These are phyloP conservation scores for Quercus mongolica DNA, from an alignment of 306 rosid genomes.

Conservation along the genomic window DNA sequence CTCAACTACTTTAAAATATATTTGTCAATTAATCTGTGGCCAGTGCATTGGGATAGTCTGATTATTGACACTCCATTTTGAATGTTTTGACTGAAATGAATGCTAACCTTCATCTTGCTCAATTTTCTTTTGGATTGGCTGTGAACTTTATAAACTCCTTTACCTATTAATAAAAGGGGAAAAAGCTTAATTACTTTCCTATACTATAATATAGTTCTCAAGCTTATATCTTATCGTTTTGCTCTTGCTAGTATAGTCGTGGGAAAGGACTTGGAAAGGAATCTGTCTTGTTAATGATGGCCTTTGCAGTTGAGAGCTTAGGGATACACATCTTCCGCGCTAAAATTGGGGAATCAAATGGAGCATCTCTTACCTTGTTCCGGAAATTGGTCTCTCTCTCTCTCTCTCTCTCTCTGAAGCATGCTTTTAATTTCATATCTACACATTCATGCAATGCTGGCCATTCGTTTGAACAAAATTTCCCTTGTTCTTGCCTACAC, in stretches of 20 bases:
- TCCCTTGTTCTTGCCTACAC: background rate
- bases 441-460: background rate
- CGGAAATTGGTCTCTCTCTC: slow-evolving; percentile 59
- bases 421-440: background rate
- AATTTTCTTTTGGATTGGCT: background rate
- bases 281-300: slow-evolving; percentile 79
- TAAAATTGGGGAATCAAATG: slow-evolving; percentile 86
- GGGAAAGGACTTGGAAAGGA: slow-evolving; percentile 87
- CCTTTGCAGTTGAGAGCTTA: slow-evolving; percentile 61
- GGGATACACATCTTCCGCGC: slow-evolving; percentile 60
- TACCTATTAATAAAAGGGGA: background rate
- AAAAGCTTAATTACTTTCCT: background rate
- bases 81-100: background rate
- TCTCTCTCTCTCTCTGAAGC: slow-evolving; percentile 24
- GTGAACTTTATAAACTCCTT: background rate
- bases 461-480: background rate
- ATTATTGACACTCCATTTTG: background rate
- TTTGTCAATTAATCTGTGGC: background rate
- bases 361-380: slow-evolving; percentile 71
- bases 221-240: slow-evolving; percentile 20
- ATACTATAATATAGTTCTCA: background rate
- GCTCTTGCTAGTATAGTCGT: slow-evolving; percentile 70
- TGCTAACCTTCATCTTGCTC: slow-evolving; percentile 15
- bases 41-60: background rate
- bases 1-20: background rate